Evolutionary conservation across 2,329 filamentous ascomycete genomes (phyloP), one percentile per base, ranked within the genome.

Genomic region (Diaporthe vaccinii): DNA sequence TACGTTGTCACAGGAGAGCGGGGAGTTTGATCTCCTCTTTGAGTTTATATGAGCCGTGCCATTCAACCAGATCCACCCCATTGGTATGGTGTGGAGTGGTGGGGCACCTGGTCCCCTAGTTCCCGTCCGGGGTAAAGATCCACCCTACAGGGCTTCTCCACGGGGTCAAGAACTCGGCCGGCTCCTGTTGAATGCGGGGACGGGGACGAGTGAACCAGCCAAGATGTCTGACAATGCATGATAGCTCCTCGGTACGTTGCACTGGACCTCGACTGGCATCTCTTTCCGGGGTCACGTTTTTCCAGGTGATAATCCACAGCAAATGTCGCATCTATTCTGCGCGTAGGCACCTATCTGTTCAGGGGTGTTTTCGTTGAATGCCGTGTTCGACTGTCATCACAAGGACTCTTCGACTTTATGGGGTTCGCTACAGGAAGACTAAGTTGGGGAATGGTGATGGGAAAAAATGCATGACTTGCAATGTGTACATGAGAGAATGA

Each of bases 81-180:
- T 51, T 31, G 22, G n/a, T 49, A 61, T n/a, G 44, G 44, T 62
- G 70, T 62, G 57, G 53, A 62, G 34, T 53, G 46, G 70, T 72
- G 70, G 70, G 70, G 70, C 46, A 41, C 1, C 12, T 3, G 3
- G 7, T 34, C 44, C 22, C 14, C 49, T 69, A 69, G 65, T 55
- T 39, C 49, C 65, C 65, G 65, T 69, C 65, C 65, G 65, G 65
- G 65, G 65, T 69, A 69, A 69, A 55, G 46, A 69, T 55, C 65
- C 65, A 62, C 70, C 41, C 57, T 72, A 36, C n/a, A 51, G 57
- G 34, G 57, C 31, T 41, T 53, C 57, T 62, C 44, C 34, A 51
- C 15, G 34, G 70, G 17, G 34, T 55, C 1, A 41, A 41, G 1
- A 9, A 62, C 17, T 53, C 57, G 36, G 39, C 34, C 34, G 57